A percentile compares a stretch with the other conserved stretches of the same genome.
phyloP scores from a whole-genome alignment of 2,329 filamentous ascomycete genomes.

The Ascochyta koolunga region DNA sequence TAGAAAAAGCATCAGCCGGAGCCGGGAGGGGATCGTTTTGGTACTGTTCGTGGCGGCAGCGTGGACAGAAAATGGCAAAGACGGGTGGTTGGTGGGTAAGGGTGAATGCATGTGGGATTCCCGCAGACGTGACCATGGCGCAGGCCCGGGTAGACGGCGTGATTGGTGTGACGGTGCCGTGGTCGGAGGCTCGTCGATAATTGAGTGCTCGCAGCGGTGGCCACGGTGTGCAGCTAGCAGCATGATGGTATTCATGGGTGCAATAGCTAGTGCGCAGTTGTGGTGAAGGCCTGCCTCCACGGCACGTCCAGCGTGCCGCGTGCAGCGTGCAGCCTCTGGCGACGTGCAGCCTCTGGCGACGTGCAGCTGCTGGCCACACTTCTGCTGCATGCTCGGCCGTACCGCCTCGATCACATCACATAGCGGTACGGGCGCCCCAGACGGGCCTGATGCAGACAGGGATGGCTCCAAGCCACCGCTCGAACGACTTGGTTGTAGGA shows the following conservation, averaged over 20 bases:
- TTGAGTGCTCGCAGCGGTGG: slow-evolving; percentile 11
- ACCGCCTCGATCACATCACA: slow-evolving; percentile 15
- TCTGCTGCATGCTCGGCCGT: slow-evolving; percentile 4
- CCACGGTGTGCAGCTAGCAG: slow-evolving; percentile 1
- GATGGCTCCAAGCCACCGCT: slow-evolving; percentile 38
- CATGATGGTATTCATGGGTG: neutral
- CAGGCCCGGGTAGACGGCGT: slow-evolving; percentile 17
- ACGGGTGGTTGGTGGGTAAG: slow-evolving; percentile 22
- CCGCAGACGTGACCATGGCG: slow-evolving; percentile 17
- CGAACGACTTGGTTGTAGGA: slow-evolving; percentile 32
- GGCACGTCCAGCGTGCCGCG: neutral
- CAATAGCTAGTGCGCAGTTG: neutral
- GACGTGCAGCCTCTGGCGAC: neutral
- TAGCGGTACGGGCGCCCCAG: slow-evolving; percentile 15
- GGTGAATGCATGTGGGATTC: slow-evolving; percentile 24
- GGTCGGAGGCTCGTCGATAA: too few species aligned
- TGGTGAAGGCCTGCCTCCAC: neutral
- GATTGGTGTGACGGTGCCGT: slow-evolving; percentile 22
- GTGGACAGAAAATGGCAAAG: slow-evolving; percentile 18
- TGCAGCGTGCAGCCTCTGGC: neutral
- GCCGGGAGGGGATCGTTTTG: slow-evolving; percentile 7
- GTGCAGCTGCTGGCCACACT: neutral
- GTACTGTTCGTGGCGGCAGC: slow-evolving; percentile 11
- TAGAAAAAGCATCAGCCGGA: slow-evolving; percentile 12
- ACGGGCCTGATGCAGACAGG: slow-evolving; percentile 26